phyloP scores from a whole-genome alignment of 2,329 filamentous ascomycete species.

The Monosporascus cannonballus region DNA sequence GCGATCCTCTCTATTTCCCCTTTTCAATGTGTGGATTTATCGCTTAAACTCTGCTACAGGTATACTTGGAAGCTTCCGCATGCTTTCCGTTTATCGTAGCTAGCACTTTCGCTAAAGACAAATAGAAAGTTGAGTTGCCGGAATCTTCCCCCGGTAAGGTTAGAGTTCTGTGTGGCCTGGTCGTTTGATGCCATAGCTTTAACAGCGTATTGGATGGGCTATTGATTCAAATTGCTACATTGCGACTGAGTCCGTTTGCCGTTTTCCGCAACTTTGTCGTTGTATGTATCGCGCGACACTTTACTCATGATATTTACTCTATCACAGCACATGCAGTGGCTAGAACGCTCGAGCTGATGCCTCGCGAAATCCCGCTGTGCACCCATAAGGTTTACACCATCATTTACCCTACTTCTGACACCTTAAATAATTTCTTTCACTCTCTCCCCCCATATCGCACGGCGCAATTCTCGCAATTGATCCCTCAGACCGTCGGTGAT shows the following conservation, averaged over 20 bases:
- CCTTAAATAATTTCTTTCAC: neutral
- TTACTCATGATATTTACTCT: too few species aligned
- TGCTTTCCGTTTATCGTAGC: constrained; percentile 63
- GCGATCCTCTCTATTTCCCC: neutral
- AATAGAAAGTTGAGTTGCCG: constrained; percentile 3
- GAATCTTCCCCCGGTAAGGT: too few species aligned
- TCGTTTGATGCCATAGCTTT: too few species aligned
- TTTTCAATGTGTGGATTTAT: neutral
- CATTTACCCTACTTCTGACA: neutral
- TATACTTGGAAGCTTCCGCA: constrained; percentile 58
- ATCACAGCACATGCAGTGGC: neutral
- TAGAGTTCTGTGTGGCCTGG: too few species aligned
- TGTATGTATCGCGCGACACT: too few species aligned
- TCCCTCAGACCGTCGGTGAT: too few species aligned
- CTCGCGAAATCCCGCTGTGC: neutral
- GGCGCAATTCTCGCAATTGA: neutral
- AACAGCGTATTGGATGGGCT: too few species aligned
- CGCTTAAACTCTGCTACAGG: constrained; percentile 31
- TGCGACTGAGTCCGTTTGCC: too few species aligned
- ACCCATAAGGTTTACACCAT: neutral
- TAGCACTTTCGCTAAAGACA: constrained; percentile 58
- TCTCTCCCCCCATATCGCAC: neutral
- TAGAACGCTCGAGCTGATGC: neutral
- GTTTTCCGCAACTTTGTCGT: too few species aligned
- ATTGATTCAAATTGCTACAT: too few species aligned